These are phyloP conservation scores for Pyrenophora tritici-repentis DNA, from an alignment of 2,329 filamentous ascomycete species.

Conservation along the genomic window DNA sequence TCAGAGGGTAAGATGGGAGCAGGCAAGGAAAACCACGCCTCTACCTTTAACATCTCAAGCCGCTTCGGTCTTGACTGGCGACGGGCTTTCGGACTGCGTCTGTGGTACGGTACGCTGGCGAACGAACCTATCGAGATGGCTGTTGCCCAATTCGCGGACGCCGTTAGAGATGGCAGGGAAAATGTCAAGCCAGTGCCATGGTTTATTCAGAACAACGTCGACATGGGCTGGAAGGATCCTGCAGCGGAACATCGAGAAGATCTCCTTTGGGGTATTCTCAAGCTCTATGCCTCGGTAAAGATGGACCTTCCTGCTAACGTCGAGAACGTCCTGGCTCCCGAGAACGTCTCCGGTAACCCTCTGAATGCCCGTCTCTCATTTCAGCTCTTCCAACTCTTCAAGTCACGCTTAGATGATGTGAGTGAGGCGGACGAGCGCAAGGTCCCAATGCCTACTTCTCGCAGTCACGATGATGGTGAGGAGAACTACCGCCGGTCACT, in stretches of 20 bases:
- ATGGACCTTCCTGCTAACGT: slow-evolving; percentile 53
- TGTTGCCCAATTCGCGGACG: slow-evolving; percentile 72
- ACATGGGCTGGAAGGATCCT: slow-evolving; percentile 65
- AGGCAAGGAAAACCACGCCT: slow-evolving; percentile 77
- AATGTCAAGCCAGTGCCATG: slow-evolving; percentile 71
- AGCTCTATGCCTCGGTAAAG: slow-evolving; percentile 72
- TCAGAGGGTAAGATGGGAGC: slow-evolving; percentile 76
- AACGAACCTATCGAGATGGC: slow-evolving; percentile 73
- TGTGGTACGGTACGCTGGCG: slow-evolving; percentile 81
- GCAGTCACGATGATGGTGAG: slow-evolving; percentile 19
- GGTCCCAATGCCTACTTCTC: slow-evolving; percentile 39
- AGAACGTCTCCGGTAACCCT: slow-evolving; percentile 75
- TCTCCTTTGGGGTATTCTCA: slow-evolving; percentile 83
- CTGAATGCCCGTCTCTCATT: slow-evolving; percentile 79
- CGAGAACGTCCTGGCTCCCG: slow-evolving; percentile 74
- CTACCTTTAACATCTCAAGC: slow-evolving; percentile 80
- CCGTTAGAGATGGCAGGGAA: slow-evolving; percentile 73
- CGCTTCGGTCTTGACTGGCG: slow-evolving; percentile 90
- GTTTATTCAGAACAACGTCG: slow-evolving; percentile 66
- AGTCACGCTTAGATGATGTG: slow-evolving; percentile 35
- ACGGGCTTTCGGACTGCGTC: slow-evolving; percentile 85
- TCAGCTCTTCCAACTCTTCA: slow-evolving; percentile 72
- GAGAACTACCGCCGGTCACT: slow-evolving; percentile 28
- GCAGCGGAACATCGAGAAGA: slow-evolving; percentile 69
- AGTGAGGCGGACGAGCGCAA: slow-evolving; percentile 34